Conservation (phyloP, 208 protist genomes). For the Trypanosoma avium region DNA sequence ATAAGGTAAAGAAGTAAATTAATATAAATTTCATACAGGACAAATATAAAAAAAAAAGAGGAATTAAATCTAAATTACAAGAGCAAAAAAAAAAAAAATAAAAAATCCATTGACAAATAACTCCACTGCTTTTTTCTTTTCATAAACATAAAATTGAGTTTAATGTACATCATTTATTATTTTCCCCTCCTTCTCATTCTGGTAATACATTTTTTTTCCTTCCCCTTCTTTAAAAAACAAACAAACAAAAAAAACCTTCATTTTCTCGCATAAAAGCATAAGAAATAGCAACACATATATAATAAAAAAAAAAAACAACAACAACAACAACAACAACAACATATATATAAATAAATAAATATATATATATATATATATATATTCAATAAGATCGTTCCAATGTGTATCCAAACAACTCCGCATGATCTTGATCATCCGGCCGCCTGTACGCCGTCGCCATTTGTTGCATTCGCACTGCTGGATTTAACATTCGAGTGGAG, state of each 20-base stretch:
- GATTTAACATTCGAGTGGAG: slow-evolving; percentile 2
- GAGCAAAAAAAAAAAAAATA: neutral
- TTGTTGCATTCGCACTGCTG: neutral
- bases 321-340: neutral
- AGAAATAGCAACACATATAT: neutral
- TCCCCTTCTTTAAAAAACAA: no score
- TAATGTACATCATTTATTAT: no score
- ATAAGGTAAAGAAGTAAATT: neutral
- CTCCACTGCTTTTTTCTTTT: neutral
- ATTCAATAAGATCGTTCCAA: slow-evolving; percentile 8
- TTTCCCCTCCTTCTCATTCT: no score
- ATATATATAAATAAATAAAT: neutral
- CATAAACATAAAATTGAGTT: no score
- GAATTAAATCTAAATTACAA: neutral
- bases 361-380: neutral
- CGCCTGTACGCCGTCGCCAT: slow-evolving; percentile 35
- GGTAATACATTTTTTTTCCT: no score
- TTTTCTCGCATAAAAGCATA: neutral
- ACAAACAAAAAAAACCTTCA: neutral
- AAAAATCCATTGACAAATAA: neutral
- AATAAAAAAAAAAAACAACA: neutral
- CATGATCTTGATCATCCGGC: slow-evolving; percentile 63
- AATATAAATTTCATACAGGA: neutral
- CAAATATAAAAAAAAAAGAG: neutral
- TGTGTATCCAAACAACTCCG: slow-evolving; percentile 48